Evolutionary conservation across 2,329 filamentous ascomycete species (phyloP), one percentile per base, ranked within the genome.

Genomic region (Alternaria conjuncta): DNA sequence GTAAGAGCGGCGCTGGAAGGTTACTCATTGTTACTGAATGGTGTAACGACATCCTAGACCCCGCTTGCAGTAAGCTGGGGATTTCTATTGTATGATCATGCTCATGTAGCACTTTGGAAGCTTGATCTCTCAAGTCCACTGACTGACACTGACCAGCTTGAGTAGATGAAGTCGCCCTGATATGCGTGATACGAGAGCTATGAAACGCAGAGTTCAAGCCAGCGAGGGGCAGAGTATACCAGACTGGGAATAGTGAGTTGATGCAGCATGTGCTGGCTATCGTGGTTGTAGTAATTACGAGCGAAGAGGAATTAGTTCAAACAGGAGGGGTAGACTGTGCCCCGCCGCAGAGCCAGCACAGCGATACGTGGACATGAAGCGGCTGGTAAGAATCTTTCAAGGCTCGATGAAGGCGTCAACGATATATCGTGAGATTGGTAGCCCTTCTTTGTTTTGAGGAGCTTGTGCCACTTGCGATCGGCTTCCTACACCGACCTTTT

Each of bases 291-390:
- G 26, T 49, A 49, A 49, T 23, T 21, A 49, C 25, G 45, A 49
- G 20, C 25, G 45, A 49, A 49, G 20, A 49, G 13, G 21, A 25
- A 53, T 36, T 23, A 13, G 15, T 30, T 55, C 53, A 36, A 55
- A 55, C 53, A 32, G 18, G 53, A 46, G 53, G 32, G 32, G 53
- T 36, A 53, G 20, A 41, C 36, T 41, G 18, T 36, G 30, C 49
- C 49, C 49, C 49, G 30, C 49, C 15, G 21, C 36, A 41, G 36
- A 41, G 36, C 36, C 36, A 41, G 36, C 36, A 18, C 36, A 23
- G 49, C 49, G 30, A 53, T 36, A 53, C 49, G 20, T 36, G 28
- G 20, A 53, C 30, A 23, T n/a, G 49, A 51, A 36, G 49, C 15
- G 28, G 20, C 49, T 51, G 49, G 28, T 30, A 15, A 36, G 10